These are phyloP conservation scores for Aspergillus puulaauensis DNA, from an alignment of 2,329 filamentous ascomycete species.

Conservation along the genomic window DNA sequence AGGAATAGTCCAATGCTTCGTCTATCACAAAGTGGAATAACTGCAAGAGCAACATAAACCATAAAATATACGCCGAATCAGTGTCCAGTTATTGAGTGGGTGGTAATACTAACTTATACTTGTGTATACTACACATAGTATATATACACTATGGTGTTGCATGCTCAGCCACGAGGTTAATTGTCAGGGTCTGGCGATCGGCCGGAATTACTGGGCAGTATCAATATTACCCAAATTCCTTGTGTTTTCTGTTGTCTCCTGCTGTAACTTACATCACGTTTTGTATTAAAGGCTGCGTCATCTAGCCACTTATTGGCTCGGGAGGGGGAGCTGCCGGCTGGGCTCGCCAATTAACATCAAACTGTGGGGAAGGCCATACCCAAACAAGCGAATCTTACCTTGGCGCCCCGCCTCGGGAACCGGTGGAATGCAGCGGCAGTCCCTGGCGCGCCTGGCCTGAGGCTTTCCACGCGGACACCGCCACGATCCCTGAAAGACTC, in stretches of 20 bases:
- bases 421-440: neutral
- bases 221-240: neutral
- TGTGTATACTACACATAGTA: too few species aligned
- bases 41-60: too few species aligned
- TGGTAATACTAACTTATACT: too few species aligned
- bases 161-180: neutral
- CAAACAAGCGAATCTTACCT: neutral
- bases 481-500: conserved; percentile 4
- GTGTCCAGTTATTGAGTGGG: too few species aligned
- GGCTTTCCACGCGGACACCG: neutral
- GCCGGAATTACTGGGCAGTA: neutral
- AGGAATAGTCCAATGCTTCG: too few species aligned
- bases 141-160: too few species aligned
- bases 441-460: conserved; percentile 1
- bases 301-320: neutral
- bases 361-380: neutral
- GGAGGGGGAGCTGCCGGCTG: neutral
- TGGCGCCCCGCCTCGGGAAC: neutral
- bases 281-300: neutral
- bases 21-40: too few species aligned
- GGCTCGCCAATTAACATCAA: neutral
- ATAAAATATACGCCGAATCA: too few species aligned
- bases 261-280: neutral
- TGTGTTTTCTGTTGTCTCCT: too few species aligned
- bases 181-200: too few species aligned